phyloP scores from a whole-genome alignment of 805 yeast species.

The Candida easanensis region DNA sequence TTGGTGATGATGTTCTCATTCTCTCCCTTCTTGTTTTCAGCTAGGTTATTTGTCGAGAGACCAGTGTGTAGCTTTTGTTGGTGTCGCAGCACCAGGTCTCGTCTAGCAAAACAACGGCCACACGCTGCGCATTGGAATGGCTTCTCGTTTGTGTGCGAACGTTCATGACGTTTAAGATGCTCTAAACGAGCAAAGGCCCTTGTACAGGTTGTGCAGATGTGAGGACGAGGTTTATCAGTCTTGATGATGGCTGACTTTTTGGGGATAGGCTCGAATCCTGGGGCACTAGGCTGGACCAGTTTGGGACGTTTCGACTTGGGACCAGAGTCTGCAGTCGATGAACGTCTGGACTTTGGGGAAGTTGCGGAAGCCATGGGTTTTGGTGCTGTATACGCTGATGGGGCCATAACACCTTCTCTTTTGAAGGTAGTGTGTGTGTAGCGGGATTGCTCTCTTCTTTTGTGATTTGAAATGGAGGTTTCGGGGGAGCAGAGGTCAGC shows the following conservation, averaged over 20 bases:
- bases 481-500: no score
- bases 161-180: slow-evolving; percentile 89
- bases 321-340: slow-evolving; percentile 2
- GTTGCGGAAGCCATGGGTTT: neutral
- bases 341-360: slow-evolving; percentile 5
- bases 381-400: neutral
- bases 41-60: slow-evolving; percentile 42
- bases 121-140: slow-evolving; percentile 96
- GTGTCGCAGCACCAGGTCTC: slow-evolving; percentile 86
- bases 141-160: slow-evolving; percentile 93
- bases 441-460: no score
- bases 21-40: slow-evolving; percentile 30
- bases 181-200: slow-evolving; percentile 94
- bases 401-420: slow-evolving; percentile 1
- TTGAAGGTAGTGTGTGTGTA: neutral
- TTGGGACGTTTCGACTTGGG: slow-evolving; percentile 15
- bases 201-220: slow-evolving; percentile 84
- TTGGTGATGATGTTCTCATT: slow-evolving; percentile 36
- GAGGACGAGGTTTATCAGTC: slow-evolving; percentile 94
- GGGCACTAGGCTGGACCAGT: slow-evolving; percentile 26
- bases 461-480: no score
- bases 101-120: slow-evolving; percentile 91
- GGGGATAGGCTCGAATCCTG: slow-evolving; percentile 67
- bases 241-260: slow-evolving; percentile 79
- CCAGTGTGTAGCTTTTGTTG: slow-evolving; percentile 85